Evolutionary conservation across 2,329 filamentous ascomycete genomes (phyloP).

Genomic region (Hypomyces rosellus): DNA sequence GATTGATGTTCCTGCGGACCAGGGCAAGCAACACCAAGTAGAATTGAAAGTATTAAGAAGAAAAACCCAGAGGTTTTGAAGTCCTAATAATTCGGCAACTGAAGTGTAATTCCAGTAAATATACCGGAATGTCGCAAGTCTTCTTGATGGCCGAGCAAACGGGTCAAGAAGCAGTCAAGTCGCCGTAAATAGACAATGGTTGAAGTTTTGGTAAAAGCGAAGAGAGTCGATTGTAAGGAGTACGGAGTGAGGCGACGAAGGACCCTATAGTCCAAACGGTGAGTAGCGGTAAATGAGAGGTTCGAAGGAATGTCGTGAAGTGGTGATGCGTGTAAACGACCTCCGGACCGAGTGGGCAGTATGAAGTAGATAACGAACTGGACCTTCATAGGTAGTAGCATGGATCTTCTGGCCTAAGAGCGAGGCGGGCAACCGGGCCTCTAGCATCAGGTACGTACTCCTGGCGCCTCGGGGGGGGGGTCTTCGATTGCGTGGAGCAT

Average conservation of each 20-base stretch:
- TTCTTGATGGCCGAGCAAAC: slow-evolving; percentile 44
- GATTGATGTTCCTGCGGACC: slow-evolving; percentile 2
- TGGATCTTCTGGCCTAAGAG: slow-evolving; percentile 6
- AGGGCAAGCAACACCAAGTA: slow-evolving; percentile 3
- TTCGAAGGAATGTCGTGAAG: slow-evolving; percentile 35
- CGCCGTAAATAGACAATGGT: slow-evolving; percentile 6
- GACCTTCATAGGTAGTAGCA: slow-evolving; percentile 5
- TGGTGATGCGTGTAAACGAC: slow-evolving; percentile 19
- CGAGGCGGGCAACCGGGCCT: slow-evolving; percentile 12
- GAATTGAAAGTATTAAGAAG: slow-evolving; percentile 1
- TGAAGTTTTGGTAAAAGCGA: slow-evolving; percentile 3
- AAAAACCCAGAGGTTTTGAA: slow-evolving; percentile 1
- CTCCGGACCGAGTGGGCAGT: slow-evolving; percentile 18
- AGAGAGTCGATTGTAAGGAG: neutral
- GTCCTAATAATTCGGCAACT: neutral
- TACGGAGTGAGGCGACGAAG: slow-evolving; percentile 16
- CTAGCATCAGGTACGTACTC: slow-evolving; percentile 7
- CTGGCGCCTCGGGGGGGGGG: slow-evolving; percentile 22
- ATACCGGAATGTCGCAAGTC: slow-evolving; percentile 14
- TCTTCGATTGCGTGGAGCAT: slow-evolving; percentile 32
- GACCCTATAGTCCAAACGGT: slow-evolving; percentile 17
- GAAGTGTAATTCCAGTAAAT: neutral
- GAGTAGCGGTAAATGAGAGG: slow-evolving; percentile 16
- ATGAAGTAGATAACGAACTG: slow-evolving; percentile 21
- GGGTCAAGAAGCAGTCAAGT: slow-evolving; percentile 32